Conservation (phyloP, 2,329 filamentous ascomycete genomes). For the Helotiales sp. region DNA sequence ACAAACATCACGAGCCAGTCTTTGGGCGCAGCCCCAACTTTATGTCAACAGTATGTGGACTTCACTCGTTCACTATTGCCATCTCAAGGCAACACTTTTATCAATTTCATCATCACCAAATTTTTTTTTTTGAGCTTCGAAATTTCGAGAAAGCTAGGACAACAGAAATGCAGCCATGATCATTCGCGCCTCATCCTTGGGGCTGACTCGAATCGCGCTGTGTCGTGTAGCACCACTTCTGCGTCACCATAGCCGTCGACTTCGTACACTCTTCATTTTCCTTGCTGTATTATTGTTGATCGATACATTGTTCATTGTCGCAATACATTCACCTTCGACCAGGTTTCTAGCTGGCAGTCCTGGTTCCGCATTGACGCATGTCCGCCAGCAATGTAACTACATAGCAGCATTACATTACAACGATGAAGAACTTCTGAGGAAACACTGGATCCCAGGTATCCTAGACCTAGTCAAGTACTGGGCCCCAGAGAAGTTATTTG, state of each 20-base stretch:
- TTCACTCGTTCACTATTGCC: background rate
- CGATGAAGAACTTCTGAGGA: slow-evolving; percentile 58
- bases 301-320: background rate
- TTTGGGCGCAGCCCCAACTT: too few relatives aligned
- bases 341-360: background rate
- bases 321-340: background rate
- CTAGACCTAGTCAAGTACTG: slow-evolving; percentile 55
- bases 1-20: too few relatives aligned
- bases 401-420: slow-evolving; percentile 72
- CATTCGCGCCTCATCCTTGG: background rate
- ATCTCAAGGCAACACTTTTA: too few relatives aligned
- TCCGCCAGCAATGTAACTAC: slow-evolving; percentile 47
- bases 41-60: too few relatives aligned
- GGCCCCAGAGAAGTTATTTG: slow-evolving; percentile 63
- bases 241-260: background rate
- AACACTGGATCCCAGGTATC: slow-evolving; percentile 63
- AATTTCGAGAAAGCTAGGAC: background rate
- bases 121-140: background rate
- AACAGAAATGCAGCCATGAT: background rate
- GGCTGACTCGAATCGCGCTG: background rate
- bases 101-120: background rate
- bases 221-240: background rate
- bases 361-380: background rate
- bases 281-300: background rate
- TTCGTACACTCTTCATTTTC: background rate